Evolutionary conservation across 2,329 filamentous ascomycete species (phyloP).

Genomic region (Penicillium thymicola): DNA sequence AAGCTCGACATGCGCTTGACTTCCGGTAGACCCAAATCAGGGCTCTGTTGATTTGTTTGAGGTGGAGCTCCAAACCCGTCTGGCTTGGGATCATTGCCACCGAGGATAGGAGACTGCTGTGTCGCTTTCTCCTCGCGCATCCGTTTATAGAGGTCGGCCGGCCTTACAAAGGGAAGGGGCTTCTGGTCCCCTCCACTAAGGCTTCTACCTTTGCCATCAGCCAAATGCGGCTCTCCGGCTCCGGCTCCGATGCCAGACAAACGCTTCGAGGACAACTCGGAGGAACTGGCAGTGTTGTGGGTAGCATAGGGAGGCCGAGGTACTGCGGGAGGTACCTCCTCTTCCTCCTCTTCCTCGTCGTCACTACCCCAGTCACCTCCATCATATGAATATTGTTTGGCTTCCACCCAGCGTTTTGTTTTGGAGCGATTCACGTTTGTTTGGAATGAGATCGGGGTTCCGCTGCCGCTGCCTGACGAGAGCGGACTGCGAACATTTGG

Average conservation of each 20-base stretch:
- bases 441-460: constrained; percentile 62
- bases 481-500: constrained; percentile 28
- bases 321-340: constrained; percentile 47
- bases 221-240: constrained; percentile 14
- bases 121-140: constrained; percentile 60
- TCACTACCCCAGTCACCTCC: constrained; percentile 87
- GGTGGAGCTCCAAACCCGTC: neutral
- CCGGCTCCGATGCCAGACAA: constrained; percentile 15
- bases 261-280: constrained; percentile 20
- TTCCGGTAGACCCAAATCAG: constrained; percentile 38
- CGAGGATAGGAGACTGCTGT: neutral
- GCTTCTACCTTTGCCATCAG: constrained; percentile 20
- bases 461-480: constrained; percentile 26
- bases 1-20: constrained; percentile 44
- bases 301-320: constrained; percentile 24
- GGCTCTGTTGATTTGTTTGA: constrained; percentile 10
- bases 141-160: constrained; percentile 73
- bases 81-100: neutral
- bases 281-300: constrained; percentile 27
- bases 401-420: constrained; percentile 93
- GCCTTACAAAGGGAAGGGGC: constrained; percentile 63
- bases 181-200: constrained; percentile 41
- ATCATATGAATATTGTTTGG: constrained; percentile 80
- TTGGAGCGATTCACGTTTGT: constrained; percentile 85
- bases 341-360: constrained; percentile 60